Base-by-base conservation (phyloP, 2,329 filamentous ascomycete species). In the Diaporthe amygdali region DNA sequence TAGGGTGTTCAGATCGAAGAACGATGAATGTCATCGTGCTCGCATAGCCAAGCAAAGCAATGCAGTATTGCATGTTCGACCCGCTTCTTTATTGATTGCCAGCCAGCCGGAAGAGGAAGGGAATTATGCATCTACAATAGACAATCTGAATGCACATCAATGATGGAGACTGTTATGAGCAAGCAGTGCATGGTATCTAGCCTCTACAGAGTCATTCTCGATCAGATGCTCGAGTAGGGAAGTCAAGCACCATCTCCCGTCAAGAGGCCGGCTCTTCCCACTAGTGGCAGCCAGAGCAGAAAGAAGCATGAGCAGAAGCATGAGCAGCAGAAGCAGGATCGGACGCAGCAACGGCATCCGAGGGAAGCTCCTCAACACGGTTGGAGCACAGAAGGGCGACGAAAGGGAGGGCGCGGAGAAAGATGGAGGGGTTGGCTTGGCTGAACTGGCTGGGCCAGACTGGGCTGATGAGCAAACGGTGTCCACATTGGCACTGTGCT, bases 371-470 rank as follows among this genome's bases (percentile, higher is more conserved):
- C 27, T 47, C 59, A 47, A 63, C 9, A 46, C 39, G 37, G 41
- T 41, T 44, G 39, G 39, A 22, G 39, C 39, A 39, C 39, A 41
- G 41, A 64, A 27, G 41, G 41, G 46, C 20, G 39, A 68, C 66
- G 39, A 49, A 39, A 68, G 52, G 66, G 51, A 44, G 66, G 51
- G 54, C 44, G 41, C 66, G 66, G 66, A 68, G 52, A 56, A 30
- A 47, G 51, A 68, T 68, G 66, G 66, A 68, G 66, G 66, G 66
- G 66, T 56, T 68, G 66, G 66, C 52, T 59, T 68, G 66, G 52
- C 41, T 51, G 59, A 44, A 64, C 59, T 49, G 59, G 59, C 56
- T 63, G 56, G 56, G 44, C 56, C 56, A 41, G 56, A 63, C 56
- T 46, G 56, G 56, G 39, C 52, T 67, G 64, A 44, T 68, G 49